A percentile compares a stretch with the other conserved stretches of the same genome.
These are phyloP conservation scores for Naumovozyma dairenensis DNA, from an alignment of 805 yeast genomes.

Conservation along the genomic window DNA sequence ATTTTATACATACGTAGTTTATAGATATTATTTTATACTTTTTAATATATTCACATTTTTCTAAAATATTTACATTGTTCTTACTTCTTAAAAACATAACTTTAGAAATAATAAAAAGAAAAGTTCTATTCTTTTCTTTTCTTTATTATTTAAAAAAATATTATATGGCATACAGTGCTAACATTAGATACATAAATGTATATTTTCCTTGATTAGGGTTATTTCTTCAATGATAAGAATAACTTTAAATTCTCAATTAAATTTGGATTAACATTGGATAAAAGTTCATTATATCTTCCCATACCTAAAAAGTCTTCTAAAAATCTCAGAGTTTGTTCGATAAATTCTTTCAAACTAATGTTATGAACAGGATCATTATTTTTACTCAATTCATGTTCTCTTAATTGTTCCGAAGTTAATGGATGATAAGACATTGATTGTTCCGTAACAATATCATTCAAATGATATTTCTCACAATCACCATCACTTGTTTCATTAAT, in stretches of 20 bases:
- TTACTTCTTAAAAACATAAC: too few relatives aligned
- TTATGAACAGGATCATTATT: conserved; percentile 44
- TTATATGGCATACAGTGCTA: neutral
- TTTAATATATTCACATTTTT: too few relatives aligned
- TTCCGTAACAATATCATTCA: conserved; percentile 31
- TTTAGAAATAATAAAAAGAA: too few relatives aligned
- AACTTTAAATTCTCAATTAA: conserved; percentile 22
- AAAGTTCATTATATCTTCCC: conserved; percentile 16
- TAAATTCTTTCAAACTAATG: conserved; percentile 38
- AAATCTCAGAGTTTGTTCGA: conserved; percentile 28
- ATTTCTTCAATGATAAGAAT: conserved; percentile 10
- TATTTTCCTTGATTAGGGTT: neutral
- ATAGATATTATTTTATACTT: too few relatives aligned
- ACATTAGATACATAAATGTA: neutral
- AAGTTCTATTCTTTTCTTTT: too few relatives aligned
- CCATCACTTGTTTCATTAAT: conserved; percentile 51
- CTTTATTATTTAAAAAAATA: too few relatives aligned
- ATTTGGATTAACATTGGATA: conserved; percentile 14
- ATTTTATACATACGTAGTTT: too few relatives aligned
- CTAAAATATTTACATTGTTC: too few relatives aligned
- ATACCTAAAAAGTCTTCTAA: conserved; percentile 21
- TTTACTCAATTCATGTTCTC: conserved; percentile 33
- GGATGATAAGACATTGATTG: conserved; percentile 22
- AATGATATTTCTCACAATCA: conserved; percentile 45
- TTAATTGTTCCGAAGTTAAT: conserved; percentile 33